Percentiles rank a stretch among this genome's conserved stretches.
Evolutionary conservation across 768 basidiomycete species (phyloP).

Genomic region (Lentinula sp.): DNA sequence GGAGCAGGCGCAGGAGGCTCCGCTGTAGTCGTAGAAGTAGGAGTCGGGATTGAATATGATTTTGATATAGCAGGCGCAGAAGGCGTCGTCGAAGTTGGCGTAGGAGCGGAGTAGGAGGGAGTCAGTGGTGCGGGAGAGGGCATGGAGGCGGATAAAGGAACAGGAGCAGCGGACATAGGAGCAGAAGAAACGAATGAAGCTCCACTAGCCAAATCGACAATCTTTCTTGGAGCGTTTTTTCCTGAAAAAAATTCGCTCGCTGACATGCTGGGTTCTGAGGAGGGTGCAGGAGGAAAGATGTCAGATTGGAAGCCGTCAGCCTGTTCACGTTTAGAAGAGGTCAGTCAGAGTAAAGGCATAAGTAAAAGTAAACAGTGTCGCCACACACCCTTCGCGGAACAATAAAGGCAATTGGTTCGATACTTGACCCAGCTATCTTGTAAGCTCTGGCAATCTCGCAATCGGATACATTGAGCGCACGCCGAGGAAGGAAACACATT

Average conservation of each 20-base stretch:
- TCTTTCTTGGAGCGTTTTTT: constrained; percentile 65
- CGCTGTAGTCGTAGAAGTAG: constrained; percentile 6
- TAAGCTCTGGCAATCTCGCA: constrained; percentile 95
- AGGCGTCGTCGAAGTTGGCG: constrained; percentile 5
- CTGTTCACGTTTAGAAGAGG: constrained; percentile 26
- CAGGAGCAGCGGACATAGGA: constrained; percentile 20
- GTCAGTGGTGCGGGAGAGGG: constrained; percentile 21
- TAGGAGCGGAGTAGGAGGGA: not conserved
- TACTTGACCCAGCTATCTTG: constrained; percentile 66
- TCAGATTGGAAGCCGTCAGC: constrained; percentile 96
- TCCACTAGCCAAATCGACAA: constrained; percentile 76
- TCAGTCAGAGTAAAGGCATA: not conserved
- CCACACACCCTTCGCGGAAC: constrained; percentile 80
- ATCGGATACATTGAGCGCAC: constrained; percentile 80
- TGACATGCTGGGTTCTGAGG: constrained; percentile 69
- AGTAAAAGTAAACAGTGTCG: not conserved
- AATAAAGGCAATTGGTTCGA: constrained; percentile 93
- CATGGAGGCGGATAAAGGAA: constrained; percentile 25
- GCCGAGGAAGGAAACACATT: constrained; percentile 93
- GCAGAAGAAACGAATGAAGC: constrained; percentile 16
- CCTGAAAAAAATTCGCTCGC: constrained; percentile 87
- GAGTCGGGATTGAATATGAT: constrained; percentile 2
- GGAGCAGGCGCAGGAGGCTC: not conserved
- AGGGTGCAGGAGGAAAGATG: constrained; percentile 90
- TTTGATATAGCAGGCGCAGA: not conserved